Evolutionary conservation across 306 rosid species (phyloP), one percentile per base, ranked within the genome.

Genomic region (Cicer yamashitae): DNA sequence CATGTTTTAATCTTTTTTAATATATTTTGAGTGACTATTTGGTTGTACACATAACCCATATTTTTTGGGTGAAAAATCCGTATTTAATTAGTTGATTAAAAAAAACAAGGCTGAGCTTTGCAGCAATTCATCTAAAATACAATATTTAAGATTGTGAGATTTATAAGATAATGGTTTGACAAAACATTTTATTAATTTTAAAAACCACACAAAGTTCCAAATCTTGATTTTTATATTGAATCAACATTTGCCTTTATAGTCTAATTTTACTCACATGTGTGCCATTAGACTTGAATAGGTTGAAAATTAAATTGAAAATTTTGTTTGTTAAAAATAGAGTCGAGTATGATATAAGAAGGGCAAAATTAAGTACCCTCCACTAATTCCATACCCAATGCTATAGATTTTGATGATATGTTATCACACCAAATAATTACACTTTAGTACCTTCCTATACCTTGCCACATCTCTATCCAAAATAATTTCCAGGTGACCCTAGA

Each of bases 381-480:
- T 7, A 53, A 59, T 59, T 17, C 5, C 43, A 30, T 11, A 43
- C 18, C 34, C 34, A 22, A 58, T 58, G 64, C 41, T 58, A 58
- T 58, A 11, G 2, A 58, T 59, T 59, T 5, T 59, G 65, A 25
- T 59, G 65, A 59, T 20, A 22, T 25, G 41, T 30, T 30, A 25
- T 25, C 37, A 58, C 64, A 58, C 25, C 12, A 58, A 58, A 25
- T 25, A 56, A 56, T 56, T 56, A 56, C 14, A 58, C 9, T 60
- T 38, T 60, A 60, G 66, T 43, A 59, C 17, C 2, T 59, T 15
- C 17, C 65, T 30, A 63, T 57, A 25, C 78, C 52, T 52, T 50
- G 65, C 41, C 56, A 71, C 77, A 63, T 72, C 69, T 65, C 62
- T 56, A 66, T 79, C 75, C 70, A 67, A 78, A 80, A 47, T 47